Percentiles rank a stretch among this genome's conserved stretches.
Evolutionary conservation across 2,329 filamentous ascomycete genomes (phyloP).

Genomic region (Aureobasidium sp.): DNA sequence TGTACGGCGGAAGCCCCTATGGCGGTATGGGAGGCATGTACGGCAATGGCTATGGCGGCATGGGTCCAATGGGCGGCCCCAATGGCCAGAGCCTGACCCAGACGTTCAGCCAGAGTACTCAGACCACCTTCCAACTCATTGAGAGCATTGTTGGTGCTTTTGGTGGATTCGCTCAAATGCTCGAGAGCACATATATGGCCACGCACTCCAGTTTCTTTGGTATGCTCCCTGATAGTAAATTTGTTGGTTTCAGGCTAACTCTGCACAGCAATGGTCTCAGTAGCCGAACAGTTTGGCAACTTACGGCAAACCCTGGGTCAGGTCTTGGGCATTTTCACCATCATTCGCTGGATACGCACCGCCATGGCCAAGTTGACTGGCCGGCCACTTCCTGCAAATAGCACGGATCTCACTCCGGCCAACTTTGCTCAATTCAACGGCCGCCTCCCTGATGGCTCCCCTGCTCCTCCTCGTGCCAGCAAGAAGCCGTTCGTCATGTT

Average conservation of each 20-base stretch:
- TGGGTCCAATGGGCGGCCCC: constrained; percentile 56
- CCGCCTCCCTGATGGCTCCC: constrained; percentile 57
- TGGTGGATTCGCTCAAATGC: constrained; percentile 96
- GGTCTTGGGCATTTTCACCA: constrained; percentile 86
- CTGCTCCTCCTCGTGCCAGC: constrained; percentile 65
- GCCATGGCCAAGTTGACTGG: constrained; percentile 89
- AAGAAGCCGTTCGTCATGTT: constrained; percentile 97
- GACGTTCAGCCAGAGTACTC: constrained; percentile 88
- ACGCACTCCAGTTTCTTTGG: constrained; percentile 98
- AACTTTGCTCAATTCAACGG: constrained; percentile 75
- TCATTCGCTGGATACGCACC: constrained; percentile 91
- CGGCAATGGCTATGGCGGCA: constrained; percentile 24
- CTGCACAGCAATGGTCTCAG: constrained; percentile 81
- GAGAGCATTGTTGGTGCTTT: constrained; percentile 96
- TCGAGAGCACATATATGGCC: constrained; percentile 99
- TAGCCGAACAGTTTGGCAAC: constrained; percentile 94
- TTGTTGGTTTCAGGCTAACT: background rate
- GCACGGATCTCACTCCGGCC: constrained; percentile 77
- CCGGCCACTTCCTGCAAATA: constrained; percentile 79
- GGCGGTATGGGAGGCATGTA: constrained; percentile 27
- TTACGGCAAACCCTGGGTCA: constrained; percentile 89
- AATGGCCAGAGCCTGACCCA: constrained; percentile 93
- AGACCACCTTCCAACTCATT: constrained; percentile 96
- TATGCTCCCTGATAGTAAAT: constrained; percentile 36
- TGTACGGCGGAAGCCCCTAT: constrained; percentile 27